Conservation (phyloP, 306 rosid species). For the Lotus japonicus region DNA sequence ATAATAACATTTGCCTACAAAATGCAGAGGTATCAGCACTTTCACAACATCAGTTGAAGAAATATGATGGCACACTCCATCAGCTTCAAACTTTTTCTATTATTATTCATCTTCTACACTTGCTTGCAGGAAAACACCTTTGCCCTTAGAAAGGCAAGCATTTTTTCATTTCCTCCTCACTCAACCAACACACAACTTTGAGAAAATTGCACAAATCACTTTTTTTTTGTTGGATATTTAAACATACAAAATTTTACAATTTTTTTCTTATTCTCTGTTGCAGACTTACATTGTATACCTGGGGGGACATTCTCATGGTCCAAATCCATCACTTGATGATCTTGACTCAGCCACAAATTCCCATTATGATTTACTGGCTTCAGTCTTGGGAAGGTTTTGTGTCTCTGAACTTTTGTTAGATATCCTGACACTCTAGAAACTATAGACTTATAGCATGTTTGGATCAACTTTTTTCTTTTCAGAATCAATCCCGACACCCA, state of each 20-base stretch:
- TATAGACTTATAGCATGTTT: no score
- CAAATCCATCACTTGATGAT: constrained; percentile 24
- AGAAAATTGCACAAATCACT: not conserved
- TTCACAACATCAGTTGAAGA: not conserved
- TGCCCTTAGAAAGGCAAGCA: constrained; percentile 29
- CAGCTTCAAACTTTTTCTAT: constrained; percentile 8
- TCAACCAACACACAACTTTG: no score
- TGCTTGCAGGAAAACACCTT: not conserved
- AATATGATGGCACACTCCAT: not conserved
- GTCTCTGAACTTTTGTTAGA: not conserved
- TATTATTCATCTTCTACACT: constrained; percentile 8
- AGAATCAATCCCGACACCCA: no score
- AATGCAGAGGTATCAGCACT: not conserved
- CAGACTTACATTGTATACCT: constrained; percentile 37
- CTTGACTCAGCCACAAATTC: constrained; percentile 25
- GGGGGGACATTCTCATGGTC: constrained; percentile 39
- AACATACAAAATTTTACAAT: not conserved
- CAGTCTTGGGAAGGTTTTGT: constrained; percentile 33
- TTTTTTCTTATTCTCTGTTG: not conserved
- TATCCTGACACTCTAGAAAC: not conserved
- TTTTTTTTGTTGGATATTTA: not conserved
- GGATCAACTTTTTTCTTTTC: no score
- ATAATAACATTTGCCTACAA: no score
- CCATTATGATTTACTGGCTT: constrained; percentile 28
- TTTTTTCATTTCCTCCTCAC: not conserved